Base-by-base conservation (phyloP, 2,329 filamentous ascomycete species). In the Cryphonectria radicalis region DNA sequence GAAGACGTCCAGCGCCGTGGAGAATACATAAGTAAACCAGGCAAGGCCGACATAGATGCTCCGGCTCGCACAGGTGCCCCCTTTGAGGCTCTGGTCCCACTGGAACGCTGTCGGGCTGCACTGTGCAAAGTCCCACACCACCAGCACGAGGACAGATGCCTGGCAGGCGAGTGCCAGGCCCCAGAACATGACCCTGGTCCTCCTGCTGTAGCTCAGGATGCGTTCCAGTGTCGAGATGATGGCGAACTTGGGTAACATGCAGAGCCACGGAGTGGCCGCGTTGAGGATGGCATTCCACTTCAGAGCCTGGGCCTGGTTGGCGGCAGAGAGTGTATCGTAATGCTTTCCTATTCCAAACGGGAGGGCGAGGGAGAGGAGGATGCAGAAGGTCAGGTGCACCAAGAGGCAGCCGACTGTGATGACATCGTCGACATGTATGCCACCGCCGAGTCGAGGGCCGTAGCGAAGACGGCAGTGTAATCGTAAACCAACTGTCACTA, bases 161-260 rank as follows among this genome's bases (percentile, higher is more conserved):
- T 80, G 79, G 13, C 76, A 80, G 8, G 75, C 75, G 14, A 80
- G 68, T 17, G 76, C 78, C 13, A 80, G 76, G 4, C 69, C 69
- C 79, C 79, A 80, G 67, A 80, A 78, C 2, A 78, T 50, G 43
- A 78, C 63, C 17, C 73, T 69, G 7, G 78, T 80, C 66, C 75
- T 77, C 37, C 53, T 74, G 13, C 78, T 77, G 66, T 77, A 80
- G 42, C 77, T 72, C 17, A 80, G 73, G 43, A 80, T 80, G 59
- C 78, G 77, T 57, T 79, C 75, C 7, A 80, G 73, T 10, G 75
- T 78, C 37, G 77, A 76, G 70, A 80, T 76, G 67, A 80, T 76
- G 66, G 78, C 78, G 59, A 79, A 80, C 55, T 80, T 80, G 2
- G 79, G 79, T 50, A 80, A 69, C 14, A 79, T 79, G 69, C 80